Conservation (phyloP, 2,329 filamentous ascomycete species). For the Fusarium fujikuroi region DNA sequence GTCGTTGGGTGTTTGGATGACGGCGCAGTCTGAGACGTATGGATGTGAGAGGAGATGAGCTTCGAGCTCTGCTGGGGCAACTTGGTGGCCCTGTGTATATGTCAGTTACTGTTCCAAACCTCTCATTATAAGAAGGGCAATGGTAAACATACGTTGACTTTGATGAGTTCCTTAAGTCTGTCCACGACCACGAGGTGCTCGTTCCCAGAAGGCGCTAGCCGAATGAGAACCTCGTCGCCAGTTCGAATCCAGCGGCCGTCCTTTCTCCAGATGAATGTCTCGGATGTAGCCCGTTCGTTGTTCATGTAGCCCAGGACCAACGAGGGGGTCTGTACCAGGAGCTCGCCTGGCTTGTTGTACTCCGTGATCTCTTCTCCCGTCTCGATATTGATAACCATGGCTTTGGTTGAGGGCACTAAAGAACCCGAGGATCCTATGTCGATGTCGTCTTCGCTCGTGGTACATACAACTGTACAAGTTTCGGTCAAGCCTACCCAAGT, state of each 20-base stretch:
- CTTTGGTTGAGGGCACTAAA: fast-evolving
- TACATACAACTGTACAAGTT: background rate
- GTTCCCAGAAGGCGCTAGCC: fast-evolving
- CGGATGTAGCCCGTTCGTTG: fast-evolving
- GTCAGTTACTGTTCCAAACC: background rate
- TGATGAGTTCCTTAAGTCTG: background rate
- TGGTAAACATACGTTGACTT: background rate
- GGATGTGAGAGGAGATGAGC: background rate
- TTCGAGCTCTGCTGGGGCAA: background rate
- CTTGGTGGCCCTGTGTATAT: background rate
- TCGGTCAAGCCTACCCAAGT: fast-evolving
- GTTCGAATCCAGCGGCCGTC: background rate
- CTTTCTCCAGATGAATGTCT: background rate
- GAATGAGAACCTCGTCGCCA: background rate
- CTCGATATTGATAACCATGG: background rate
- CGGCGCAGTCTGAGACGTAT: background rate
- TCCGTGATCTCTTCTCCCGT: background rate
- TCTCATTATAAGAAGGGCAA: no score
- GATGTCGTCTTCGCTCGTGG: background rate
- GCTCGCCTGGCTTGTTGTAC: background rate
- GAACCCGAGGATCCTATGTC: background rate
- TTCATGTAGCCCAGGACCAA: background rate
- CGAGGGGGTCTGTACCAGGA: fast-evolving
- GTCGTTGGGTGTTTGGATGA: background rate
- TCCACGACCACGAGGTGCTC: fast-evolving